phyloP scores from a whole-genome alignment of 345 rosid genomes.

The Rhodamnia argentea region DNA sequence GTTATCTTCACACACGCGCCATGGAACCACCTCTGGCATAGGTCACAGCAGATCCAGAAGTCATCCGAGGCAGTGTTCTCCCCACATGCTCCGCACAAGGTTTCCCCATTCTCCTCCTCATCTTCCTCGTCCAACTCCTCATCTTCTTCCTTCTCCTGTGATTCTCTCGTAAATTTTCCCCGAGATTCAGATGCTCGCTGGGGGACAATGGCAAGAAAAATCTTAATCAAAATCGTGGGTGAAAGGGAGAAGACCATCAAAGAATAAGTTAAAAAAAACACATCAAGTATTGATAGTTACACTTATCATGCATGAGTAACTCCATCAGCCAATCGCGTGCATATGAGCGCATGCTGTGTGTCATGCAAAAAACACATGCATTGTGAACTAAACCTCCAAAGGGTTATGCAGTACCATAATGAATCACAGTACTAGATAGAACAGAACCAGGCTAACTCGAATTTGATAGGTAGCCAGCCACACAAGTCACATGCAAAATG shows the following conservation, averaged over 20 bases:
- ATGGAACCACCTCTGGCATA: slow-evolving; percentile 75
- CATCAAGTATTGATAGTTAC: not conserved
- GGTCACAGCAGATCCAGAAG: slow-evolving; percentile 83
- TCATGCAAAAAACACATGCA: not conserved
- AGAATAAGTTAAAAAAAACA: not conserved
- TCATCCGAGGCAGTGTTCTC: slow-evolving; percentile 65
- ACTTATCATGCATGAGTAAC: not conserved
- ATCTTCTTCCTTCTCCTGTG: slow-evolving; percentile 28
- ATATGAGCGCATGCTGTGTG: not conserved
- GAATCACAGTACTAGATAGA: not conserved
- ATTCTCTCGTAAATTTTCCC: slow-evolving; percentile 21
- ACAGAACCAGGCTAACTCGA: too few species aligned
- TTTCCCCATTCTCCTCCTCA: slow-evolving; percentile 50
- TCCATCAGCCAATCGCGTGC: not conserved
- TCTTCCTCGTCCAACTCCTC: slow-evolving; percentile 43
- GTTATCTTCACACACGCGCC: slow-evolving; percentile 63
- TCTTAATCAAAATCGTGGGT: not conserved
- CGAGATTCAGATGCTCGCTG: slow-evolving; percentile 28
- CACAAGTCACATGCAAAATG: too few species aligned
- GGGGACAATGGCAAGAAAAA: not conserved
- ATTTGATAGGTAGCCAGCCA: too few species aligned
- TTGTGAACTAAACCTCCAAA: not conserved
- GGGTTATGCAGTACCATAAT: not conserved
- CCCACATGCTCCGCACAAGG: slow-evolving; percentile 60
- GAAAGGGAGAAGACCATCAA: not conserved